Evolutionary conservation across 1,139 yeast genomes (phyloP).

Genomic region (Zygoascus meyerae): DNA sequence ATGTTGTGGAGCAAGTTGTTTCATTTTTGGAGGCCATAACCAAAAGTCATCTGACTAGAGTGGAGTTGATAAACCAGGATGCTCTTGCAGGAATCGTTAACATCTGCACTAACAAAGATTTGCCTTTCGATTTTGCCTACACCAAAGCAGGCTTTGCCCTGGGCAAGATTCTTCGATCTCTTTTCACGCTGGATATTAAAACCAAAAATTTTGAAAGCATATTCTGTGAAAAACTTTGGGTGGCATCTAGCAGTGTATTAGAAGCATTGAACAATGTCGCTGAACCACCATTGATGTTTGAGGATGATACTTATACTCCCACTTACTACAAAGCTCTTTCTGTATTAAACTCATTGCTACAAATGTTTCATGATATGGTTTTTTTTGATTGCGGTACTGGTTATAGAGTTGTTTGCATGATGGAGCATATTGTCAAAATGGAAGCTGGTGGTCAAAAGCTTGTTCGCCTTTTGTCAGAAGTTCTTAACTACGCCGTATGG

Average conservation of each 20-base stretch:
- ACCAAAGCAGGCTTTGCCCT: constrained; percentile 29
- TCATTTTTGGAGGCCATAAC: constrained; percentile 28
- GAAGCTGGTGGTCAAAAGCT: constrained; percentile 11
- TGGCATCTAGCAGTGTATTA: not conserved
- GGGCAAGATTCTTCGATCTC: constrained; percentile 23
- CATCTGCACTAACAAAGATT: constrained; percentile 25
- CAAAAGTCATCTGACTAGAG: constrained; percentile 30
- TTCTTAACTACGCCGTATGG: constrained; percentile 28
- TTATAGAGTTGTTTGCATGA: constrained; percentile 25
- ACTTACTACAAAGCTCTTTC: constrained; percentile 11
- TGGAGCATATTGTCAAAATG: constrained; percentile 21
- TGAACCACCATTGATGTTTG: not conserved
- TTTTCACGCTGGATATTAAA: constrained; percentile 29
- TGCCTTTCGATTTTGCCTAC: constrained; percentile 36
- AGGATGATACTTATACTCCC: not conserved
- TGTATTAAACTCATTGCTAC: constrained; percentile 21
- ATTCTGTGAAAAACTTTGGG: constrained; percentile 14
- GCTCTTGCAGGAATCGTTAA: constrained; percentile 28
- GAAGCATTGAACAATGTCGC: not conserved
- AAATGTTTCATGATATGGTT: constrained; percentile 26
- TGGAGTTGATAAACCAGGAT: constrained; percentile 30
- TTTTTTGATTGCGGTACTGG: constrained; percentile 31
- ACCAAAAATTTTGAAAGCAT: constrained; percentile 22
- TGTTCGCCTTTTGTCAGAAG: constrained; percentile 20
- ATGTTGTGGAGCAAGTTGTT: constrained; percentile 8